These are phyloP conservation scores for Panaeolus cyanescens DNA, from an alignment of 768 basidiomycete species.

Conservation along the genomic window DNA sequence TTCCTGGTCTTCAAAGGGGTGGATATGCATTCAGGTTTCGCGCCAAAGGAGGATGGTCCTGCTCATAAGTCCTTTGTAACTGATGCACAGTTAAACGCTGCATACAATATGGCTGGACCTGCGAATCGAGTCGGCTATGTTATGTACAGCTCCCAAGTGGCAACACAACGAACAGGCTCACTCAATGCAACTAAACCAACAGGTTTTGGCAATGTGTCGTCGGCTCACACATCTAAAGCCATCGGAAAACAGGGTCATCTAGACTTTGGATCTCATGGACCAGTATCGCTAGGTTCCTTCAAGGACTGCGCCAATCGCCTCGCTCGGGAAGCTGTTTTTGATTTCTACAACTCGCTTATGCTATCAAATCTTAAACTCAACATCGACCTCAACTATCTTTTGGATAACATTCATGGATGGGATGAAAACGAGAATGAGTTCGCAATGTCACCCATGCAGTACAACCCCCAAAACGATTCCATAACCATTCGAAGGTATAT, in stretches of 20 bases:
- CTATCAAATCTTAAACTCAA: not conserved
- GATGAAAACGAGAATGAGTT: no score
- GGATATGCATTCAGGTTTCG: no score
- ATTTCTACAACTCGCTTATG: not conserved
- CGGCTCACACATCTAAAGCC: not conserved
- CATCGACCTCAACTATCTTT: not conserved
- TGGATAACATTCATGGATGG: not conserved
- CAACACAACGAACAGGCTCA: not conserved
- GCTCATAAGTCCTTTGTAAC: not conserved
- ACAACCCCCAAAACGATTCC: no score
- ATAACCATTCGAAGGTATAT: no score
- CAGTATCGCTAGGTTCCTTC: not conserved
- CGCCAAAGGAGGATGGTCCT: not conserved
- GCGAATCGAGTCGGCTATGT: not conserved
- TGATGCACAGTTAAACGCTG: not conserved
- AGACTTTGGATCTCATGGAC: not conserved
- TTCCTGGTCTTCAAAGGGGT: constrained; percentile 1
- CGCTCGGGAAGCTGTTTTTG: not conserved
- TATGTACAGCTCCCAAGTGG: not conserved
- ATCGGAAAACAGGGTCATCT: not conserved
- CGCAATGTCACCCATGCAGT: no score
- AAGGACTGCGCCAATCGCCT: not conserved
- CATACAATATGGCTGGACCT: not conserved
- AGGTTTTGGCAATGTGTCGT: not conserved
- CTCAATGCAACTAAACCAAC: not conserved